Conservation (phyloP, 176 grass and related monocot species). For the Poa annua region DNA sequence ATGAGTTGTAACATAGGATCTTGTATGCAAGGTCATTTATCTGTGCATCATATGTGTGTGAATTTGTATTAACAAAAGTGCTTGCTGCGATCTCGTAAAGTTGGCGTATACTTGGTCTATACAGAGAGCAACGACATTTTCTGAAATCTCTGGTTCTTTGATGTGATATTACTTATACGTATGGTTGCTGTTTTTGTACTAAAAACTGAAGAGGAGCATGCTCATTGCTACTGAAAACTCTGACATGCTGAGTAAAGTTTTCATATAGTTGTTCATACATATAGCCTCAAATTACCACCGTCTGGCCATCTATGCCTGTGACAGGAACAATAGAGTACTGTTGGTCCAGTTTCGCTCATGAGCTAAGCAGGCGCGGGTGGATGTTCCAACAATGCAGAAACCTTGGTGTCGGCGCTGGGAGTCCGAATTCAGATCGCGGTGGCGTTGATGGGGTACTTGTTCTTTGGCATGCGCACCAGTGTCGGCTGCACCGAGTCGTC, state of each 20-base stretch:
- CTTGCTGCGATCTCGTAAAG: background rate
- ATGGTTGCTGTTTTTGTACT: background rate
- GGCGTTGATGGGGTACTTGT: slow-evolving; percentile 57
- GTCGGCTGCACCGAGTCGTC: slow-evolving; percentile 55
- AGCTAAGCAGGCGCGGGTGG: background rate
- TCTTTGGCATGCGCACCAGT: slow-evolving; percentile 70
- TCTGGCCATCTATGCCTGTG: background rate
- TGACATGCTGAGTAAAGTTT: background rate
- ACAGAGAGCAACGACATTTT: background rate
- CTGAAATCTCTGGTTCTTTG: background rate
- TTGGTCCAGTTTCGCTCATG: background rate
- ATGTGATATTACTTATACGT: background rate
- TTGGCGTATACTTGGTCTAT: background rate
- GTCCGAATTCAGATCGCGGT: slow-evolving; percentile 7
- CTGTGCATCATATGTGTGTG: background rate
- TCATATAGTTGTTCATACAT: slow-evolving; percentile 4
- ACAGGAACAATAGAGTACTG: background rate
- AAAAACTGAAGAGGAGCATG: background rate
- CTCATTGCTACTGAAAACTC: background rate
- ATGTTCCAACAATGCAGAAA: background rate
- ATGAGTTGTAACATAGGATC: slow-evolving; percentile 15
- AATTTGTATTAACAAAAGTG: background rate
- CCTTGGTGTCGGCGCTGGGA: background rate
- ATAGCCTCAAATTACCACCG: background rate
- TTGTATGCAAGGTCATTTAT: background rate